Evolutionary conservation across 495 filamentous ascomycete species (phyloP).

Genomic region (Entonaema liquescens): DNA sequence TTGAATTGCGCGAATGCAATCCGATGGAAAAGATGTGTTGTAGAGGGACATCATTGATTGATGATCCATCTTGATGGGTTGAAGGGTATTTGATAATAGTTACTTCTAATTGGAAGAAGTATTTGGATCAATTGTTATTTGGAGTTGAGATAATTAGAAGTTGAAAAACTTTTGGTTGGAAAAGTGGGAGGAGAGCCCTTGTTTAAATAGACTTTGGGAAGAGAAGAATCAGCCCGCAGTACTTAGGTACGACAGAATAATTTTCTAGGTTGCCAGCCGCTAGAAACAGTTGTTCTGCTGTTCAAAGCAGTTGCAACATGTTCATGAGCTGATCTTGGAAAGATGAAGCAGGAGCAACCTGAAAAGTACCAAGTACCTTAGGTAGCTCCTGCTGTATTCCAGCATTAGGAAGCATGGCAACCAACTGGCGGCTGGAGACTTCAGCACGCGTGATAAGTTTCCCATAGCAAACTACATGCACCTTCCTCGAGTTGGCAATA

Average conservation of each 20-base stretch:
- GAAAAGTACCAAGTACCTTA: background rate
- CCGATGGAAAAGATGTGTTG: background rate
- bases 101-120: no score
- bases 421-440: background rate
- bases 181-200: no score
- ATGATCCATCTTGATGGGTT: no score
- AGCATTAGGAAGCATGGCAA: background rate
- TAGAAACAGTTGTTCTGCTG: background rate
- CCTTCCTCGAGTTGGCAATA: background rate
- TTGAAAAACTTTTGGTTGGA: no score
- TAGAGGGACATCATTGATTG: no score
- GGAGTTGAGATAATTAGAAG: no score
- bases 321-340: background rate
- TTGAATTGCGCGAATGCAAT: background rate
- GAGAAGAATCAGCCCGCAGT: no score
- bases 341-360: background rate
- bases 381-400: background rate
- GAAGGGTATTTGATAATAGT: no score
- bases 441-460: background rate
- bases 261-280: background rate
- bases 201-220: no score
- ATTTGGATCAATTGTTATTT: no score
- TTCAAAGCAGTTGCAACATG: background rate
- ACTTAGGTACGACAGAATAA: background rate
- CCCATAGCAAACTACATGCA: no score